Evolutionary conservation across 352 stramenopile genomes (phyloP), one percentile per base, ranked within the genome.

Genomic region (Pythium oligandrum): DNA sequence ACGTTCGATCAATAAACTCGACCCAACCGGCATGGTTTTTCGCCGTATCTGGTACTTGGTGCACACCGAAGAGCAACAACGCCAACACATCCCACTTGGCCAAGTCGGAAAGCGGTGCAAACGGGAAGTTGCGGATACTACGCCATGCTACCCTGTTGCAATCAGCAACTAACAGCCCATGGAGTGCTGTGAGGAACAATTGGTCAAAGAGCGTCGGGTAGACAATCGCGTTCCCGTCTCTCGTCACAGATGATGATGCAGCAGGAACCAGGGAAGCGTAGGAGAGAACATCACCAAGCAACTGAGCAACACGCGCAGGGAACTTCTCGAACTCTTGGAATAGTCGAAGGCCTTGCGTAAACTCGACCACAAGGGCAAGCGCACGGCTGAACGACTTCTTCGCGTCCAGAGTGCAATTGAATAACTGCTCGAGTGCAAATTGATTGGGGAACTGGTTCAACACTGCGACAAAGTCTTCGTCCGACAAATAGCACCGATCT

Each of bases 321-420:
- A 93, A 70, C 50, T 90, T 87, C 48, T 93, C 83, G 40, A 93
- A 93, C 53, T 93, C 83, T 40, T 90, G 79, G 48, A 93, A 93
- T 5, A 75, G 55, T 9, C 74, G 66, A 9, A 90, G 50, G 12
- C 78, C 78, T 34, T 90, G 71, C 1, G 79, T 90, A 17, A 93
- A 73, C 65, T 93, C 83, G 9, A 90, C 34, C 6, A 90, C 79
- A 30, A 93, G 52, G 11, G 83, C 86, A 17, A 93, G 49, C 4
- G 83, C 79, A 55, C 83, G 70, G 54, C 78, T 88, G 47, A 90
- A 90, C 55, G 72, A 78, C 51, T 88, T 90, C 53, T 93, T 90
- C 17, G 82, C 74, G 51, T 93, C 78, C 39, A 78, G 62, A 2
- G 66, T 78, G 65, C 78, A 90, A 10, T 55, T 56, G 35, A 90